Conservation (phyloP, 2,329 filamentous ascomycete genomes). For the Aspergillus glaucus region DNA sequence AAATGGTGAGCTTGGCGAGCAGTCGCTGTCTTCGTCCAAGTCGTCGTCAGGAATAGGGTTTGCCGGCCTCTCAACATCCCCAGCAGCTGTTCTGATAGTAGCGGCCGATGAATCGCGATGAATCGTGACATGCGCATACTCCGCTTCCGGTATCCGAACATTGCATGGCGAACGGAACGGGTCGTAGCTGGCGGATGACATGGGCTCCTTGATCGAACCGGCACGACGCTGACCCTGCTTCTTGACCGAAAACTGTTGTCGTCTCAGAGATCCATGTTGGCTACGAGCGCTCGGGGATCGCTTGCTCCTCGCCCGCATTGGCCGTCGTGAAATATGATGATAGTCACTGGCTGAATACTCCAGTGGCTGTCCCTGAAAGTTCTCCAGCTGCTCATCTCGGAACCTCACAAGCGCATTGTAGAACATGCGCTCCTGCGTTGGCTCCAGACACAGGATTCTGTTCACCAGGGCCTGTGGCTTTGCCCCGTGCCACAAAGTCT, state of each 20-base stretch:
- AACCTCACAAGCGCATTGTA: constrained; percentile 81
- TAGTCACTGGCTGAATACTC: constrained; percentile 87
- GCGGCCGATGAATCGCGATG: constrained; percentile 45
- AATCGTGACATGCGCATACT: constrained; percentile 63
- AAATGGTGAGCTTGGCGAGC: constrained; percentile 22
- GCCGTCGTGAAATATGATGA: constrained; percentile 59
- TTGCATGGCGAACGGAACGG: constrained; percentile 68
- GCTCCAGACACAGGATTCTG: constrained; percentile 61
- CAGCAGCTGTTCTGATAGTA: constrained; percentile 4
- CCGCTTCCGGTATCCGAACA: constrained; percentile 40
- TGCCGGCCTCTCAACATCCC: not conserved
- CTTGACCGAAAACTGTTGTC: constrained; percentile 52
- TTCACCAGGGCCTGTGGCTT: constrained; percentile 64
- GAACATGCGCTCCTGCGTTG: constrained; percentile 85
- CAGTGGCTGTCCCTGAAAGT: constrained; percentile 69
- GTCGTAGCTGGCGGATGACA: constrained; percentile 62
- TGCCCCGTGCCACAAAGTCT: constrained; percentile 85
- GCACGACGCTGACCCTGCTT: constrained; percentile 47
- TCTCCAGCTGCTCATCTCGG: constrained; percentile 75
- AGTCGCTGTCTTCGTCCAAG: not conserved
- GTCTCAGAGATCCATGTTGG: constrained; percentile 31
- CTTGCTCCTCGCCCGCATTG: constrained; percentile 26
- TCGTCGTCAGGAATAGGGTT: not conserved
- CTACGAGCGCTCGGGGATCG: constrained; percentile 23
- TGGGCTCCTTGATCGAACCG: constrained; percentile 45